phyloP scores from a whole-genome alignment of 73 alveolate genomes.

The Paramecium biaurelia region DNA sequence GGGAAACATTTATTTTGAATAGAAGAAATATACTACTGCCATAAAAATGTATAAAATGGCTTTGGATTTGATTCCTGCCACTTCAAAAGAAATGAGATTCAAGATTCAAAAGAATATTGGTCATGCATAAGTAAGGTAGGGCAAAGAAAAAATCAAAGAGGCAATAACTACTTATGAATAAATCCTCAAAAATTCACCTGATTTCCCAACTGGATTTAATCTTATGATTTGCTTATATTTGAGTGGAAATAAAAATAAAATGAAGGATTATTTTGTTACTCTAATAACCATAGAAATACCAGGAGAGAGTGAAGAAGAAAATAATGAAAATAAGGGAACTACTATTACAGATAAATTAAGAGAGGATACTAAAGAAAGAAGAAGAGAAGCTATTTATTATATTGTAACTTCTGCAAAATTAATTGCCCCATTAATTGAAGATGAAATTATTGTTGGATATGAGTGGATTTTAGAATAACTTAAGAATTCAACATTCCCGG shows the following conservation, averaged over 20 bases:
- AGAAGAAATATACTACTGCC: slow-evolving; percentile 97
- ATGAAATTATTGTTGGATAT: slow-evolving; percentile 88
- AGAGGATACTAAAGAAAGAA: slow-evolving; percentile 91
- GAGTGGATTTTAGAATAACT: slow-evolving; percentile 92
- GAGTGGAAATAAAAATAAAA: slow-evolving; percentile 86
- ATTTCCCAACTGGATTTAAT: slow-evolving; percentile 84
- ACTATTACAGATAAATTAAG: slow-evolving; percentile 86
- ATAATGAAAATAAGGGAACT: slow-evolving; percentile 68
- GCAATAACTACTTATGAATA: slow-evolving; percentile 90
- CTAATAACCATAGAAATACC: slow-evolving; percentile 89
- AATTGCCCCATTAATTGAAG: slow-evolving; percentile 95
- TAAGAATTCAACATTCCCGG: slow-evolving; percentile 89
- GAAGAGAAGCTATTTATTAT: slow-evolving; percentile 80
- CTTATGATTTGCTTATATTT: slow-evolving; percentile 91
- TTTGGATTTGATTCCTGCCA: slow-evolving; percentile 95
- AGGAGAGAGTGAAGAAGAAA: slow-evolving; percentile 91
- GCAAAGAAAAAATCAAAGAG: slow-evolving; percentile 68
- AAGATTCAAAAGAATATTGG: slow-evolving; percentile 97
- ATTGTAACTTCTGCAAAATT: slow-evolving; percentile 91
- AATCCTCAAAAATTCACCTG: slow-evolving; percentile 83
- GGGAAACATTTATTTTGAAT: slow-evolving; percentile 68
- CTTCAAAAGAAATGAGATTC: slow-evolving; percentile 96
- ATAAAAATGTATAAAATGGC: slow-evolving; percentile 99
- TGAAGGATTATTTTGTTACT: slow-evolving; percentile 81
- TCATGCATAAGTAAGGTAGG: slow-evolving; percentile 94